Percentiles rank a stretch among this genome's conserved stretches.
These are phyloP conservation scores for Dictyostelium discoideum DNA, from an alignment of 78 protist genomes.

Conservation along the genomic window DNA sequence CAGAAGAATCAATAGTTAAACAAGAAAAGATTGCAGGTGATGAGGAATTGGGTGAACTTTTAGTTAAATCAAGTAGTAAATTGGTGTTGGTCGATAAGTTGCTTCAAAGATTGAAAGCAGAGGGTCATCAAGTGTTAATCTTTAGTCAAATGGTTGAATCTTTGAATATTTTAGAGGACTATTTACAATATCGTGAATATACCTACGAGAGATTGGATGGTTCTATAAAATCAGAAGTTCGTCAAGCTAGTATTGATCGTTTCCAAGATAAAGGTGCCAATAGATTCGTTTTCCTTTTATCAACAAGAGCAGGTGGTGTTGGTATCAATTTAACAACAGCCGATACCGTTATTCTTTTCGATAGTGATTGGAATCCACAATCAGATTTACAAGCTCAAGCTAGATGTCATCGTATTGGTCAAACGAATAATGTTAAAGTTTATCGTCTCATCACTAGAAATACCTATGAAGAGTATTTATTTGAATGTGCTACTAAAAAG, in stretches of 20 bases:
- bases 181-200: constrained; percentile 69
- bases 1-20: constrained; percentile 54
- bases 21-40: constrained; percentile 60
- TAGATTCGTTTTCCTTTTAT: constrained; percentile 91
- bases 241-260: constrained; percentile 93
- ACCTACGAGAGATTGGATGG: constrained; percentile 91
- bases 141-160: constrained; percentile 95
- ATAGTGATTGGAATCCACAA: constrained; percentile 98
- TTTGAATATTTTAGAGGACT: constrained; percentile 93
- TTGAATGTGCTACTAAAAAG: constrained; percentile 91
- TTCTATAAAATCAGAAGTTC: constrained; percentile 65
- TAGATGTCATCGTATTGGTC: constrained; percentile 98
- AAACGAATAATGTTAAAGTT: constrained; percentile 92
- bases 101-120: constrained; percentile 74
- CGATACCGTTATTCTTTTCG: constrained; percentile 96
- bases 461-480: constrained; percentile 91
- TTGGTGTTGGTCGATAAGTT: constrained; percentile 94
- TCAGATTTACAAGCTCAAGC: constrained; percentile 94
- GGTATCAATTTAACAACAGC: constrained; percentile 97
- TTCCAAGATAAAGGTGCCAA: constrained; percentile 75
- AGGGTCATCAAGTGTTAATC: constrained; percentile 94
- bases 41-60: constrained; percentile 89
- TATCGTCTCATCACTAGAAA: constrained; percentile 92
- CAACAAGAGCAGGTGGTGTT: constrained; percentile 98
- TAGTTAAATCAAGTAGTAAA: constrained; percentile 89